Conservation (phyloP, 768 basidiomycete genomes). For the Exsudoporus frostii region DNA sequence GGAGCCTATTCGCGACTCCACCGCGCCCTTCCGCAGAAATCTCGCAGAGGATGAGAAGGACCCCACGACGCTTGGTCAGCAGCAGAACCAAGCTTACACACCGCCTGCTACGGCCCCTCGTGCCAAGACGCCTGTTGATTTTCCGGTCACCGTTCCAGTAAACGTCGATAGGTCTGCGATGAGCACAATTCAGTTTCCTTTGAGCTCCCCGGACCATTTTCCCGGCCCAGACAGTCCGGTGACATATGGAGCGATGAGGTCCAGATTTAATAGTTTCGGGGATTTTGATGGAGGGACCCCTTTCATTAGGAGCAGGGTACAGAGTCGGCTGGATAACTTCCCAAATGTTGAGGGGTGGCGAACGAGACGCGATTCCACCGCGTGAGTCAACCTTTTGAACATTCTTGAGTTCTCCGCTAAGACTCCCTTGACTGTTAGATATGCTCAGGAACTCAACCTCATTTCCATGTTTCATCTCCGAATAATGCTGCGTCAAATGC, state of each 20-base stretch:
- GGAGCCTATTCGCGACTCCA: conserved; percentile 51
- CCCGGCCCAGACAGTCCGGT: conserved; percentile 53
- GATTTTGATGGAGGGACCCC: conserved; percentile 74
- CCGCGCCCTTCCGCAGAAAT: conserved; percentile 74
- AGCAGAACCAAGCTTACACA: conserved; percentile 21
- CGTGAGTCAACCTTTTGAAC: conserved; percentile 50
- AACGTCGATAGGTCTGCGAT: conserved; percentile 44
- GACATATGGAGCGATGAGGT: conserved; percentile 46
- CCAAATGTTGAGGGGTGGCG: conserved; percentile 73
- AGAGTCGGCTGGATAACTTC: conserved; percentile 66
- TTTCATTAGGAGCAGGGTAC: conserved; percentile 81
- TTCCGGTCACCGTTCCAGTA: conserved; percentile 53
- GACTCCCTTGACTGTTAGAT: conserved; percentile 40
- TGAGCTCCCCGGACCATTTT: conserved; percentile 70
- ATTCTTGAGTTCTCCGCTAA: conserved; percentile 4
- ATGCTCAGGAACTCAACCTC: conserved; percentile 78
- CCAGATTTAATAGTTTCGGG: conserved; percentile 67
- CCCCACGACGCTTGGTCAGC: conserved; percentile 41
- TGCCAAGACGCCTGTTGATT: conserved; percentile 53
- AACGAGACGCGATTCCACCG: conserved; percentile 83
- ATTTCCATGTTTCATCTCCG: conserved; percentile 89
- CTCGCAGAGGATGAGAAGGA: conserved; percentile 76
- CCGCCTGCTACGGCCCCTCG: conserved; percentile 37
- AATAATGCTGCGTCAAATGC: conserved; percentile 87
- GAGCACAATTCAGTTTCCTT: conserved; percentile 79